Base-by-base conservation (phyloP, 768 basidiomycete species). In the Leucocoprinus leucothites region DNA sequence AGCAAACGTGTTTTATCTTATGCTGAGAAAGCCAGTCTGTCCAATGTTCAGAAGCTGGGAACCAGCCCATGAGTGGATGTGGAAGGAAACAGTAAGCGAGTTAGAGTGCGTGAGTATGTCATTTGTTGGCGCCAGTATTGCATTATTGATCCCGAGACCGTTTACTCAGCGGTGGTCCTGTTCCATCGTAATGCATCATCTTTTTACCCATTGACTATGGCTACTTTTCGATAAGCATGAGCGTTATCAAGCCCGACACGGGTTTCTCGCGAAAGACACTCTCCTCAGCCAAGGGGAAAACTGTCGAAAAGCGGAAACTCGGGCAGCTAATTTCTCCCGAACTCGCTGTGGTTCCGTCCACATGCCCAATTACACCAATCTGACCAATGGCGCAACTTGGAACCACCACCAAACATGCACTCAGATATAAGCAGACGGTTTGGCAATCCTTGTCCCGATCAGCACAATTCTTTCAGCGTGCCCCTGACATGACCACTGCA, bases 1-100 rank as follows among this genome's bases (percentile, higher is more conserved):
- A 74, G 18, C 76, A 47, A 21, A 76, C 60, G 57, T 74, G 72
- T 60, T 71, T 68, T 7, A 65, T 56, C 31, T 69, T 64, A 4
- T 68, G 64, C 19, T 68, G 68, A 45, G 74, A 74, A 22, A 74
- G 72, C 67, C 67, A 71, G 36, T 64, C 71, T 14, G 73, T 25
- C 74, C 72, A 74, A 8, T 65, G 61, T 43, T 56, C 26, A 3
- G 60, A 24, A 35, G 53, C 59, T 26, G 64, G 56, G 25, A 51
- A 57, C 63, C 62, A 66, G 48, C 56, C 45, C 65, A 65, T 65
- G 56, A 44, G 57, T 31, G 54, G 31, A 31, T 44, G 40, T 31
- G 25, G 21, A 53, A 38, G 38, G 16, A 28, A 40, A 35, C 22
- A 52, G 41, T 41, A 5, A 31, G 34, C 44, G 57, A 3, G 35